These are phyloP conservation scores for Aureobasidium melanogenum DNA, from an alignment of 2,329 filamentous ascomycete genomes.

Conservation along the genomic window DNA sequence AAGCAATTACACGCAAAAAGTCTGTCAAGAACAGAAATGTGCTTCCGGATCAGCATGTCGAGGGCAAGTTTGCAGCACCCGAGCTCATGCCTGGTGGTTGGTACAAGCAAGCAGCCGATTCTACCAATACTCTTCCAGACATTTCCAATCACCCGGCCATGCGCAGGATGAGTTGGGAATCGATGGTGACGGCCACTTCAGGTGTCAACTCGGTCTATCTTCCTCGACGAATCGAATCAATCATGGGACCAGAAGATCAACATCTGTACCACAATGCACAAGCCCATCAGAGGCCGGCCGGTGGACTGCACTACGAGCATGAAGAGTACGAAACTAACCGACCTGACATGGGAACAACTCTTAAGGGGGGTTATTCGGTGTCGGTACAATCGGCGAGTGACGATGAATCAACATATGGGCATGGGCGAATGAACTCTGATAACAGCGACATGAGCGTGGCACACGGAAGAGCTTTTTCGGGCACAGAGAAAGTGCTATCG, in stretches of 20 bases:
- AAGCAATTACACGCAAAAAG: slow-evolving; percentile 38
- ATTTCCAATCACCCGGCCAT: slow-evolving; percentile 11
- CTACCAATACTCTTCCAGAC: not conserved
- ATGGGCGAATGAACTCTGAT: slow-evolving; percentile 5
- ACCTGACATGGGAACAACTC: slow-evolving; percentile 1
- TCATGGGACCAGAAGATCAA: slow-evolving; percentile 67
- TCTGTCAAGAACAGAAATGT: slow-evolving; percentile 49
- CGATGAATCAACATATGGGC: not conserved
- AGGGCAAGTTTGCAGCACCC: slow-evolving; percentile 69
- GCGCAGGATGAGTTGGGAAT: slow-evolving; percentile 32
- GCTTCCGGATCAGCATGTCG: slow-evolving; percentile 63
- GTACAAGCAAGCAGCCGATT: slow-evolving; percentile 60
- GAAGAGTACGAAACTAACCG: not conserved
- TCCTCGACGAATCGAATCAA: slow-evolving; percentile 61
- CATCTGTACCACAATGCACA: slow-evolving; percentile 65
- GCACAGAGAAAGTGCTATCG: not conserved
- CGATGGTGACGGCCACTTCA: slow-evolving; percentile 52
- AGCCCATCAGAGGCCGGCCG: slow-evolving; percentile 34
- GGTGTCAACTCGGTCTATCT: slow-evolving; percentile 53
- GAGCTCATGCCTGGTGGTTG: slow-evolving; percentile 58
- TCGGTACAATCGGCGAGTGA: slow-evolving; percentile 14
- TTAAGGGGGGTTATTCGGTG: slow-evolving; percentile 5
- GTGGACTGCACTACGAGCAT: slow-evolving; percentile 36
- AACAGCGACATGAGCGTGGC: slow-evolving; percentile 9
- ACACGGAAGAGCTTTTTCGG: not conserved